phyloP scores from a whole-genome alignment of 305 asterid species.

The Striga hermonthica region DNA sequence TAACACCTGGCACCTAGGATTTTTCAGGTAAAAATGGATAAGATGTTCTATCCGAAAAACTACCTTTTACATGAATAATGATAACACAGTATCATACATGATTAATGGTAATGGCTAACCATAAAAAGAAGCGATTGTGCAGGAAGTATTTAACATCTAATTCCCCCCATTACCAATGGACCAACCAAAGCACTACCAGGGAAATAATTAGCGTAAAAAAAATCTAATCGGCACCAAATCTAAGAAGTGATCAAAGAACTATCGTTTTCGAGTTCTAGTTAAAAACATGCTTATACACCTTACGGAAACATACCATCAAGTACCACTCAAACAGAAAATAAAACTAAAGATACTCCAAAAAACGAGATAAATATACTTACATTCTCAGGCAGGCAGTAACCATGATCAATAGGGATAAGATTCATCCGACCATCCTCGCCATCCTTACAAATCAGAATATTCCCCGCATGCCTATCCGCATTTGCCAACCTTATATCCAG shows the following conservation, averaged over 20 bases:
- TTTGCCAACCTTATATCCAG: conserved; percentile 53
- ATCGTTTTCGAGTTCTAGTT: not conserved
- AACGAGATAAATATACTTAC: conserved; percentile 33
- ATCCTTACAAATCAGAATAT: conserved; percentile 43
- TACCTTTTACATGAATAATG: not conserved
- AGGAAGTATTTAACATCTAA: no score
- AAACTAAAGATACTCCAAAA: not conserved
- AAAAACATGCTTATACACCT: no score
- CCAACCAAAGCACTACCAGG: not conserved
- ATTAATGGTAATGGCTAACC: no score
- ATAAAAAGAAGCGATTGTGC: no score
- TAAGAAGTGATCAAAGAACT: not conserved
- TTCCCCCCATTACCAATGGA: no score
- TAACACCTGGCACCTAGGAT: no score
- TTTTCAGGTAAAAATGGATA: not conserved
- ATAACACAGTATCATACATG: no score
- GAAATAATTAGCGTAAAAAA: not conserved
- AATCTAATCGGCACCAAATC: conserved; percentile 8
- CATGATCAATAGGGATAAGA: conserved; percentile 54
- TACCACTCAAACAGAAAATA: not conserved
- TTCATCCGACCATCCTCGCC: conserved; percentile 38
- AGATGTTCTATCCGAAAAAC: conserved; percentile 2
- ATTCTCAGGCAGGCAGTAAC: conserved; percentile 54
- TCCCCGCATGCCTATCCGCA: conserved; percentile 52
- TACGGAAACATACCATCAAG: not conserved